These are phyloP conservation scores for Hevea brasiliensis DNA, from an alignment of 345 rosid species.

Conservation along the genomic window DNA sequence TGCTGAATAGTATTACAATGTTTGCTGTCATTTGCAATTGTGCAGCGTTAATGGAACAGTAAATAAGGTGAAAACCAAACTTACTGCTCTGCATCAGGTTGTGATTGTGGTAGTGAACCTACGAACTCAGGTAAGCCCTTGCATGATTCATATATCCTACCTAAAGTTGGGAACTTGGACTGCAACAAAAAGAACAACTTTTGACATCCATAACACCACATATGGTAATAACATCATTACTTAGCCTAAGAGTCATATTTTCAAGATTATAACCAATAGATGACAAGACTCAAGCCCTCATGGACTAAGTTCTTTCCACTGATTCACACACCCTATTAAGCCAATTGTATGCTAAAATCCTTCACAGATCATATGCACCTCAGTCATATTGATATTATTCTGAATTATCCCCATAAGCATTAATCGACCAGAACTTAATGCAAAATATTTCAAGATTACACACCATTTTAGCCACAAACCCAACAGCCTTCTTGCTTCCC, in stretches of 20 bases:
- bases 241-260: not conserved
- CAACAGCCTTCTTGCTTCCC: not conserved
- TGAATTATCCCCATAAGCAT: not conserved
- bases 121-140: slow-evolving; percentile 42
- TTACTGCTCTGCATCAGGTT: slow-evolving; percentile 44
- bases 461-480: not conserved
- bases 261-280: too few relatives aligned
- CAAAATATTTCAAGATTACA: not conserved
- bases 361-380: not conserved
- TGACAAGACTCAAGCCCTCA: not conserved
- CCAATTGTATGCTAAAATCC: not conserved
- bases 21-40: too few relatives aligned
- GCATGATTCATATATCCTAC: slow-evolving; percentile 40
- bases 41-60: too few relatives aligned
- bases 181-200: slow-evolving; percentile 25
- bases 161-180: slow-evolving; percentile 46
- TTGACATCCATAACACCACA: not conserved
- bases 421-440: not conserved
- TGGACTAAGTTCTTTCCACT: not conserved
- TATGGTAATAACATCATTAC: not conserved
- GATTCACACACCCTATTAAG: not conserved
- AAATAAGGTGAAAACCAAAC: not conserved
- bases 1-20: too few relatives aligned
- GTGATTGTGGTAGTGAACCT: slow-evolving; percentile 45
- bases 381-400: not conserved